Evolutionary conservation across 1,284 basidiomycete genomes (phyloP).

Genomic region (Testicularia cyperi): DNA sequence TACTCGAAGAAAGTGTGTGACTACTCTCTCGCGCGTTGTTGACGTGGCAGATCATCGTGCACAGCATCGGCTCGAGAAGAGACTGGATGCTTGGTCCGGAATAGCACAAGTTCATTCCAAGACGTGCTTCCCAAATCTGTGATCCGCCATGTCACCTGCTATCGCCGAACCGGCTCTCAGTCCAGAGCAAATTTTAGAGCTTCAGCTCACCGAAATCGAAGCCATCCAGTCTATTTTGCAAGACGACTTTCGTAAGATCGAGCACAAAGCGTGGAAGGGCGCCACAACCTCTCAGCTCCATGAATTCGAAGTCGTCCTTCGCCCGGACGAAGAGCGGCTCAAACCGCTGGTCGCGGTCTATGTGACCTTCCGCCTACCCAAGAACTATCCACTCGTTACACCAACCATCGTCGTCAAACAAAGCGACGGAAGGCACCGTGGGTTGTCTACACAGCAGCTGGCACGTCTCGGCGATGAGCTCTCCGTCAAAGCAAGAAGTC

Average conservation of each 20-base stretch:
- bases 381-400: slow-evolving; percentile 43
- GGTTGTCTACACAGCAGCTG: slow-evolving; percentile 29
- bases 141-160: too few relatives aligned
- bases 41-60: too few relatives aligned
- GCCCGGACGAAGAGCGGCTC: slow-evolving; percentile 47
- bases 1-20: too few relatives aligned
- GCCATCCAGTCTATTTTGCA: slow-evolving; percentile 51
- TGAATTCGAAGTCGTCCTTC: slow-evolving; percentile 44
- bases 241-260: slow-evolving; percentile 39
- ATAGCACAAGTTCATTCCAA: too few relatives aligned
- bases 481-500: slow-evolving; percentile 35
- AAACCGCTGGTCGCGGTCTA: slow-evolving; percentile 42
- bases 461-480: slow-evolving; percentile 32
- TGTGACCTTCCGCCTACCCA: slow-evolving; percentile 46
- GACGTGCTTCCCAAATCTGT: too few relatives aligned
- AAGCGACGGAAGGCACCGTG: slow-evolving; percentile 35
- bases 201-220: slow-evolving; percentile 52
- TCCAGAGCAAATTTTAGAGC: slow-evolving; percentile 42
- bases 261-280: slow-evolving; percentile 42
- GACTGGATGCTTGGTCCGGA: too few relatives aligned
- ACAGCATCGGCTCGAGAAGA: too few relatives aligned
- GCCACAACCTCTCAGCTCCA: slow-evolving; percentile 31
- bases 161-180: slow-evolving; percentile 7
- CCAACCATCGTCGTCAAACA: slow-evolving; percentile 43
- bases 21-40: too few relatives aligned